Percentiles rank a stretch among this genome's conserved stretches.
These are phyloP conservation scores for Debaryomyces fabryi DNA, from an alignment of 1,139 yeast species.

Conservation along the genomic window DNA sequence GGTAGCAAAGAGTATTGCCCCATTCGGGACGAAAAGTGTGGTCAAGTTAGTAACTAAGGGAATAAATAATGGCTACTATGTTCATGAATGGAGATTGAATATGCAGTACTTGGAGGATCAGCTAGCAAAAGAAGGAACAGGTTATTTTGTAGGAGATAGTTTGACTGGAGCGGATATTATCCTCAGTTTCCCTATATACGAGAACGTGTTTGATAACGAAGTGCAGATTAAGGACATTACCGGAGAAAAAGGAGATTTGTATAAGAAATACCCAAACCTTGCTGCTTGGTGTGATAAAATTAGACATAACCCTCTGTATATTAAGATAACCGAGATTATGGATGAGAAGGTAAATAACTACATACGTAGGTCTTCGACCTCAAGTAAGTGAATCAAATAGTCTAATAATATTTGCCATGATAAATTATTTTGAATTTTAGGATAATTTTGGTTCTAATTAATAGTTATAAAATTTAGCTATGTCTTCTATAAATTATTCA, in stretches of 20 bases:
- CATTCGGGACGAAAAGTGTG: constrained; percentile 48
- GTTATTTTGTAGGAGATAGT: constrained; percentile 56
- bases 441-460: background rate
- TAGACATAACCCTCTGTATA: constrained; percentile 29
- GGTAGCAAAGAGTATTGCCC: constrained; percentile 43
- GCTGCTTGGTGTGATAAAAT: constrained; percentile 44
- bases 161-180: constrained; percentile 65
- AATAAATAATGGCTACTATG: constrained; percentile 45
- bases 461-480: background rate
- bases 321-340: constrained; percentile 33
- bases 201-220: constrained; percentile 46
- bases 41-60: constrained; percentile 43
- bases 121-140: constrained; percentile 42
- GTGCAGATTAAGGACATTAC: constrained; percentile 38
- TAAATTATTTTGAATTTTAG: background rate
- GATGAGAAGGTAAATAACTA: constrained; percentile 25
- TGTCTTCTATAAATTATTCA: background rate
- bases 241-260: constrained; percentile 36
- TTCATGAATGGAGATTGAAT: constrained; percentile 44
- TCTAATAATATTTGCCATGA: too few relatives aligned
- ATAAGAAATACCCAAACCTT: constrained; percentile 33
- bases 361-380: background rate
- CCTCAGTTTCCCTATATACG: constrained; percentile 47
- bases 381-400: background rate
- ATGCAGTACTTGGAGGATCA: constrained; percentile 45